Percentiles rank a stretch among this genome's conserved stretches.
Evolutionary conservation across 208 protist genomes (phyloP).

Genomic region (Wallacemonas sp.): DNA sequence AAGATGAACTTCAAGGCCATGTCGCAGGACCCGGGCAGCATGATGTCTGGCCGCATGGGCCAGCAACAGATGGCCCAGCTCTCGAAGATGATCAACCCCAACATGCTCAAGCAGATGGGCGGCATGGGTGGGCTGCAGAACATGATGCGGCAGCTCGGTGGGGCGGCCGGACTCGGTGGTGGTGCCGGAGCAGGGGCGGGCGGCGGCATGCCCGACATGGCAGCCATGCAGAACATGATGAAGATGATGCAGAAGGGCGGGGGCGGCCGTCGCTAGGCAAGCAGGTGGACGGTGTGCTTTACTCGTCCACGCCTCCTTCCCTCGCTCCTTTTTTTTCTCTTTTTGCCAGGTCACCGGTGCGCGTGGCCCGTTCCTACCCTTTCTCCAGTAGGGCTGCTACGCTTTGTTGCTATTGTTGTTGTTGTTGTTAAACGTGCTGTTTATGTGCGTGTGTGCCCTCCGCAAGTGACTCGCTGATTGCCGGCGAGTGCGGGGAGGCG

Average conservation of each 20-base stretch:
- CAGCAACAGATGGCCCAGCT: slow-evolving; percentile 88
- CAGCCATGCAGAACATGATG: slow-evolving; percentile 52
- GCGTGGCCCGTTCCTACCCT: no score
- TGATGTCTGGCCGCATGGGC: slow-evolving; percentile 52
- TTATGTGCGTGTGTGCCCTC: background rate
- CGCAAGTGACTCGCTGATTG: no score
- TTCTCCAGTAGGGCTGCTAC: no score
- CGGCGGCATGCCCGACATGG: slow-evolving; percentile 50
- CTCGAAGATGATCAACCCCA: slow-evolving; percentile 84
- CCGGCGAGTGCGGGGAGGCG: no score
- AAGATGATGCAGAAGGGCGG: slow-evolving; percentile 39
- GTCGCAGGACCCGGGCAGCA: slow-evolving; percentile 66
- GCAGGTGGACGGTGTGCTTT: no score
- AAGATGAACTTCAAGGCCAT: slow-evolving; percentile 91
- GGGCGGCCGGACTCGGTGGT: slow-evolving; percentile 31
- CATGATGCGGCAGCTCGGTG: slow-evolving; percentile 88
- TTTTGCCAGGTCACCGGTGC: no score
- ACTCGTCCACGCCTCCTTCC: no score
- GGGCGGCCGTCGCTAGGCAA: no score
- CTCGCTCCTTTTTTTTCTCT: slow-evolving; percentile 11
- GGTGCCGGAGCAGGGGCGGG: slow-evolving; percentile 8
- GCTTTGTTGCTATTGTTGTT: background rate
- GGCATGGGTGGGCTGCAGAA: slow-evolving; percentile 79
- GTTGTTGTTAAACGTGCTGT: background rate
- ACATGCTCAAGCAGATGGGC: slow-evolving; percentile 84